These are phyloP conservation scores for Colletotrichum cordylinicola DNA, from an alignment of 2,329 filamentous ascomycete genomes.

Conservation along the genomic window DNA sequence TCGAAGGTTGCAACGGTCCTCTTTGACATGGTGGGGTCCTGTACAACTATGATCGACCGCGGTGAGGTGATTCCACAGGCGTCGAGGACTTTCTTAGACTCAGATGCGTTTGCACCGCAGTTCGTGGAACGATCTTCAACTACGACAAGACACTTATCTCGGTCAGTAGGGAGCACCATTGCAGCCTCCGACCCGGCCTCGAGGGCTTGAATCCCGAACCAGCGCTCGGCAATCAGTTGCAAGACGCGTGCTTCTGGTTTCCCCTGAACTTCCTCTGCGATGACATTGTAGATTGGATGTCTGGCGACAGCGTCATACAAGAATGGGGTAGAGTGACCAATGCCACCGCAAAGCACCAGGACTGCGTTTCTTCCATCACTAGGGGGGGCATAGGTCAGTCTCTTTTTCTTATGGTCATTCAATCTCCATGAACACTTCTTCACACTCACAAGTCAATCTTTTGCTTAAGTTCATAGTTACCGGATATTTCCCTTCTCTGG, in stretches of 20 bases:
- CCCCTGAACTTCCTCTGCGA: conserved; percentile 34
- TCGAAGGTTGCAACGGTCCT: conserved; percentile 46
- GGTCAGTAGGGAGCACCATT: neutral
- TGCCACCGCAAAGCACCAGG: conserved; percentile 48
- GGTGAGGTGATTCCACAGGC: conserved; percentile 26
- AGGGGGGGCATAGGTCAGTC: neutral
- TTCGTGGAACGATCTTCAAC: conserved; percentile 51
- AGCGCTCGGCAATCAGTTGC: conserved; percentile 36
- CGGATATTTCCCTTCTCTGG: neutral
- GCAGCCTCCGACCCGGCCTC: neutral
- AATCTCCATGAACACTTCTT: neutral
- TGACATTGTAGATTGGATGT: conserved; percentile 30
- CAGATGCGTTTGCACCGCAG: conserved; percentile 47
- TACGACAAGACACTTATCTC: conserved; percentile 29
- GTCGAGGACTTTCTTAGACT: conserved; percentile 40
- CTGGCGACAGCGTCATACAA: conserved; percentile 44
- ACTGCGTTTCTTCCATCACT: conserved; percentile 5
- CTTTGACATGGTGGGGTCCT: conserved; percentile 51
- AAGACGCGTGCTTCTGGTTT: conserved; percentile 45
- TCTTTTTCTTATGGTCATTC: neutral
- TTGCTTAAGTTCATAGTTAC: too few species aligned
- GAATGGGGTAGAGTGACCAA: conserved; percentile 48
- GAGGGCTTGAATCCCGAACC: conserved; percentile 24
- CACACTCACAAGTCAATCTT: neutral
- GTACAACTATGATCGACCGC: conserved; percentile 39